Evolutionary conservation across 2,329 filamentous ascomycete species (phyloP), one percentile per base, ranked within the genome.

Genomic region (Alternaria longipes): DNA sequence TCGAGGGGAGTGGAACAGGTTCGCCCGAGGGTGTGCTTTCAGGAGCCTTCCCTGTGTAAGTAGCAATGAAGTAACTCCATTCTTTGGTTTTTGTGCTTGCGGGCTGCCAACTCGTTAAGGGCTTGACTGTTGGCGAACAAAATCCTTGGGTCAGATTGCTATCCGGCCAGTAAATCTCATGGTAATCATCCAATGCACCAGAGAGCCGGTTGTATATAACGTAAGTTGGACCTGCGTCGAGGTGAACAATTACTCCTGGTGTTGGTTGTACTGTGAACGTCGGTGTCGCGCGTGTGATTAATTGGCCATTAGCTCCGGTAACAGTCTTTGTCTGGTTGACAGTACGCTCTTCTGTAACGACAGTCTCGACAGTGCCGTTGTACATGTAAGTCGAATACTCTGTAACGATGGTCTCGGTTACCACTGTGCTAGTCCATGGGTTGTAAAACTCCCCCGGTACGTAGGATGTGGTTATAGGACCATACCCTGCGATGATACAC

Each of bases 191-290:
- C 9, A 67, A 49, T 12, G 66, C 76, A 26, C 75, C 76, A 9
- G 51, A 65, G 3, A 78, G 36, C 18, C 65, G 55, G 14, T 69
- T 68, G 54, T 76, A 78, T 8, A 74, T 66, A 1, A 78, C 63
- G 56, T 77, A 78, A 1, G 72, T 76, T 6, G 73, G 71, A 2
- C 74, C 74, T 22, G 68, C 69, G 11, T 67, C 58, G 22, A 74
- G 59, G 16, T 57, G 59, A 4, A 66, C 14, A 9, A 54, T 54
- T 28, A 63, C 58, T 38, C 58, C 72, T 32, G 55, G 56, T 4
- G 70, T 66, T 3, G 70, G 67, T 11, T 61, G 36, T 24, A 74
- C 54, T 1, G 54, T 65, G 38, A 78, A 77, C 2, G 59, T 49
- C 1, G 73, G 73, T 12, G 69, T 65, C 2, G 66, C 67, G 14